Evolutionary conservation across 192 early-diverging fungal genomes (phyloP).

Genomic region (Coemansia sp.): DNA sequence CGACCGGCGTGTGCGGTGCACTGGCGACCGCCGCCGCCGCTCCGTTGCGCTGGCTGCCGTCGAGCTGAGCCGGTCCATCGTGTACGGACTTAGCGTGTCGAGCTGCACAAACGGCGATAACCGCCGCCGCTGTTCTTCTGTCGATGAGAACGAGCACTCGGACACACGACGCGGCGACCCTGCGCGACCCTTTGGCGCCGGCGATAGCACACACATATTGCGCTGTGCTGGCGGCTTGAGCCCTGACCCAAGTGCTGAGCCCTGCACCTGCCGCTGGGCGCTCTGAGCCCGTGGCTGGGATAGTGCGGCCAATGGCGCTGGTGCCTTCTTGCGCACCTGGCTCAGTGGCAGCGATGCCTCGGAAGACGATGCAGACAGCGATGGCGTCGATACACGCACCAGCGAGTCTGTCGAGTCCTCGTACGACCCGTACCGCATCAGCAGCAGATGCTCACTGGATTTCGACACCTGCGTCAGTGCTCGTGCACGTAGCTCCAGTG

Average conservation of each 20-base stretch:
- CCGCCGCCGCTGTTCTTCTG: constrained; percentile 30
- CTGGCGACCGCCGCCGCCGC: constrained; percentile 44
- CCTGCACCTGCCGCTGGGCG: constrained; percentile 12
- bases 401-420: constrained; percentile 51
- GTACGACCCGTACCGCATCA: constrained; percentile 21
- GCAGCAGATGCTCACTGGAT: constrained; percentile 33
- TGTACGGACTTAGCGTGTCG: constrained; percentile 45
- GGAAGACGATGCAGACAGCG: constrained; percentile 50
- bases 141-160: constrained; percentile 38
- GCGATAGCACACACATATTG: background rate
- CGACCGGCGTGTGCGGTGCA: constrained; percentile 15
- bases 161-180: constrained; percentile 29
- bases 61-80: constrained; percentile 33
- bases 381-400: constrained; percentile 43
- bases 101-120: constrained; percentile 24
- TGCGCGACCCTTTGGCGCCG: background rate
- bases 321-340: constrained; percentile 22
- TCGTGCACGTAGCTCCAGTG: constrained; percentile 25
- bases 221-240: constrained; percentile 7
- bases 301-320: constrained; percentile 20
- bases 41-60: constrained; percentile 46
- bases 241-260: constrained; percentile 11
- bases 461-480: constrained; percentile 42
- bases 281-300: constrained; percentile 16
- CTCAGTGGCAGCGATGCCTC: constrained; percentile 47